Conservation (phyloP, 148 eudicot species). For the Pharnaceum exiguum region DNA sequence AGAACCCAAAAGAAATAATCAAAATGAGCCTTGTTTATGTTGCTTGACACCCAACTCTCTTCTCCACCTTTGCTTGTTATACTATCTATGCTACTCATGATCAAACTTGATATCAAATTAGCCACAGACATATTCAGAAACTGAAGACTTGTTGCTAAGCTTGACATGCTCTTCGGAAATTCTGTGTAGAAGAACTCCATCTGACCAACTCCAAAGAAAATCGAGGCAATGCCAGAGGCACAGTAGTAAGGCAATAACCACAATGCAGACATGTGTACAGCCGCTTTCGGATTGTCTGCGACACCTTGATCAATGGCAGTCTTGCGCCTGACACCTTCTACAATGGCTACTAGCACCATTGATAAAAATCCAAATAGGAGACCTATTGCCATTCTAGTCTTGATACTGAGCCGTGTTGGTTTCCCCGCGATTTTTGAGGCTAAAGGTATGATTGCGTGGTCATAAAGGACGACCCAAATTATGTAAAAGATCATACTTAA, state of each 20-base stretch:
- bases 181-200: slow-evolving; percentile 52
- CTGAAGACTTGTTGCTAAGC: slow-evolving; percentile 39
- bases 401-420: slow-evolving; percentile 27
- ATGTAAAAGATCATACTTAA: slow-evolving; percentile 30
- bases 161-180: slow-evolving; percentile 57
- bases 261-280: slow-evolving; percentile 48
- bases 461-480: slow-evolving; percentile 52
- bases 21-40: slow-evolving; percentile 60
- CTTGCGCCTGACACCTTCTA: slow-evolving; percentile 39
- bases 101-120: slow-evolving; percentile 35
- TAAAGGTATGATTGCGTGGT: slow-evolving; percentile 41
- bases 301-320: slow-evolving; percentile 27
- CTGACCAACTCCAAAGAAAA: slow-evolving; percentile 41
- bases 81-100: slow-evolving; percentile 32
- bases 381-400: slow-evolving; percentile 61
- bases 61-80: slow-evolving; percentile 40
- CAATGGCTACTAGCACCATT: slow-evolving; percentile 25
- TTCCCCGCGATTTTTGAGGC: slow-evolving; percentile 35
- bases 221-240: slow-evolving; percentile 34
- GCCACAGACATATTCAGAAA: slow-evolving; percentile 32
- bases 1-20: slow-evolving; percentile 62
- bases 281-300: slow-evolving; percentile 14
- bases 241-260: slow-evolving; percentile 72
- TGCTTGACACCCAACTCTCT: slow-evolving; percentile 58
- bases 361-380: slow-evolving; percentile 33